A percentile compares a stretch with the other conserved stretches of the same genome.
phyloP scores from a whole-genome alignment of 495 filamentous ascomycete species.

The Tuber borchii region DNA sequence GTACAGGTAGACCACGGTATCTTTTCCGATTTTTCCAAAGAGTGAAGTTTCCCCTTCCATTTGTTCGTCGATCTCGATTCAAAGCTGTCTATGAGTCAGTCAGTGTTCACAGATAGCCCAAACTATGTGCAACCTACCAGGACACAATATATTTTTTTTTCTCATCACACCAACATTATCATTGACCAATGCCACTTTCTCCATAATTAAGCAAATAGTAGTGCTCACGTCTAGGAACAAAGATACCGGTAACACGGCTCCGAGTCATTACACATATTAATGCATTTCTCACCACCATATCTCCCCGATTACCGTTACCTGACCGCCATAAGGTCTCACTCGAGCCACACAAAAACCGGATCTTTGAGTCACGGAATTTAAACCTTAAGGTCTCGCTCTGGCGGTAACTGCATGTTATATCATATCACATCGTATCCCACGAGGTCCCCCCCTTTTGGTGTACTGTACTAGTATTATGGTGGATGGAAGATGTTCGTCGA shows the following conservation, averaged over 20 bases:
- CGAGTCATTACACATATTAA: neutral
- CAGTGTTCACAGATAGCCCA: neutral
- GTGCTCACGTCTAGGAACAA: neutral
- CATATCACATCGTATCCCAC: neutral
- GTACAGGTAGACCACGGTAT: neutral
- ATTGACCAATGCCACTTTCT: neutral
- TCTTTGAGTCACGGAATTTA: neutral
- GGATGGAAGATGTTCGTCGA: neutral
- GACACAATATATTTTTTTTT: neutral
- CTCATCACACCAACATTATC: neutral
- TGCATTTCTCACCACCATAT: neutral
- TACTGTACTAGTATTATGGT: too few species aligned
- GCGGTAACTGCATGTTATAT: neutral
- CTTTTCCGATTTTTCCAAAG: neutral
- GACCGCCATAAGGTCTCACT: neutral
- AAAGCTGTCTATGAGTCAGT: neutral
- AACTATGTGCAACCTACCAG: neutral
- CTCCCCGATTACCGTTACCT: neutral
- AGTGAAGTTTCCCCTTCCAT: neutral
- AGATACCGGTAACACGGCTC: neutral
- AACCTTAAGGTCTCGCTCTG: neutral
- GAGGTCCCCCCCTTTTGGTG: neutral
- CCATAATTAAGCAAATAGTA: neutral
- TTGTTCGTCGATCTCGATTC: neutral
- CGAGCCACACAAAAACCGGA: neutral